Percentiles rank a stretch among this genome's conserved stretches.
Evolutionary conservation across 345 rosid genomes (phyloP).

Genomic region (Euphorbia lathyris): DNA sequence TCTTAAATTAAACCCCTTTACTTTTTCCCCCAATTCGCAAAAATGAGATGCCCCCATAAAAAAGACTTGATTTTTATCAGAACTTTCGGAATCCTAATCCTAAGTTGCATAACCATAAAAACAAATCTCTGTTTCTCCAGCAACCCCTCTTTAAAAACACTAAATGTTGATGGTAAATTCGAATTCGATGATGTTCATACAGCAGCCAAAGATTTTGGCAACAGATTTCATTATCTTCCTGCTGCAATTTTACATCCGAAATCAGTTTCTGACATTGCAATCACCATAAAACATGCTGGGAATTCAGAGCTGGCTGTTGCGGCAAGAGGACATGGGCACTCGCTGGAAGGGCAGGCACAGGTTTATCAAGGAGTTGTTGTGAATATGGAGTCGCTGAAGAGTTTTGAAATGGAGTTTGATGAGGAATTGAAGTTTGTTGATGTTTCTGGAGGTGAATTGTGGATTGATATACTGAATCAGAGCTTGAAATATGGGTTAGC

Average conservation of each 20-base stretch:
- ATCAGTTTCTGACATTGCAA: conserved; percentile 74
- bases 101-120: conserved; percentile 57
- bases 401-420: conserved; percentile 14
- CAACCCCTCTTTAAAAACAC: conserved; percentile 53
- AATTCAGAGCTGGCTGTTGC: conserved; percentile 69
- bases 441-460: conserved; percentile 24
- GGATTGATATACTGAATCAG: conserved; percentile 28
- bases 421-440: no score
- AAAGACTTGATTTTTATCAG: conserved; percentile 46
- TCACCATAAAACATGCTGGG: conserved; percentile 68
- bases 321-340: conserved; percentile 35
- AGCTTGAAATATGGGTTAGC: conserved; percentile 27
- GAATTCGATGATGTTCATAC: conserved; percentile 58
- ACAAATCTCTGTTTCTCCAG: conserved; percentile 58
- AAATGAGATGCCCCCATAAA: conserved; percentile 47
- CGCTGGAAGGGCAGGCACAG: conserved; percentile 31
- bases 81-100: conserved; percentile 55
- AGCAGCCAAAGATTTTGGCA: conserved; percentile 87
- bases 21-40: conserved; percentile 24
- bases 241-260: conserved; percentile 76
- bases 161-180: conserved; percentile 69
- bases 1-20: conserved; percentile 24
- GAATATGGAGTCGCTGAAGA: conserved; percentile 28
- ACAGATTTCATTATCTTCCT: conserved; percentile 60
- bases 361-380: conserved; percentile 25